Base-by-base conservation (phyloP, 139 green algal species). In the Chlamydomonas eustigma region DNA sequence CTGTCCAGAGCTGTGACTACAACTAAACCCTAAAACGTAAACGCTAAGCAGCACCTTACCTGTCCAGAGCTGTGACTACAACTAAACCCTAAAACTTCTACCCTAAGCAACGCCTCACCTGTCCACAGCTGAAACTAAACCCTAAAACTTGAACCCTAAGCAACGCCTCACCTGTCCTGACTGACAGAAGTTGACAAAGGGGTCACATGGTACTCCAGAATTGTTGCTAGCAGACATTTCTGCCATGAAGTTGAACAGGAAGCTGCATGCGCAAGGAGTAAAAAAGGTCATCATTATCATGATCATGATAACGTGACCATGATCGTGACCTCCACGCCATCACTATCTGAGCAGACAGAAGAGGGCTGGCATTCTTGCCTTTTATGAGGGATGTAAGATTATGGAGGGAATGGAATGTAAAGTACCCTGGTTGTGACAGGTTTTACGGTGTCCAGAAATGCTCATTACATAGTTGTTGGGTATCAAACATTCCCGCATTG, bases 221-320 rank as follows among this genome's bases (percentile, higher is more conserved):
- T 28, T 18, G 44, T 58, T 58, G 44, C 18, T 58, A 18, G 44
- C 18, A 18, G 44, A 28, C 44, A 58, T 58, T 12, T 12, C 44
- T 28, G 44, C 44, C 44, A 58, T 58, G 44, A 28, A 58, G 44
- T 58, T 58, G 44, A 58, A 58, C 44, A 58, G 44, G 44, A 58
- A 58, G 18, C 44, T 58, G 18, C 44, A 58, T 28, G 18, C 12
- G 44, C 12, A 18, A 58, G 44, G 12, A 58, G 12, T 28, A 18
- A 18, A 18, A 58, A 58, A 58, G 12, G 44, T 28, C 18, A 28
- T 58, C 44, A 58, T 58, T 12, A 58, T 12, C 44, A 28, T 28
- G 12, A 58, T 58, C 44, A 58, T 28, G 44, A 12, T 58, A 58
- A 18, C 12, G 12, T 58, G 44, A 18, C 18, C 44, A 58, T n/a